Base-by-base conservation (phyloP, 108 stramenopile genomes). In the Skeletonema grethae region DNA sequence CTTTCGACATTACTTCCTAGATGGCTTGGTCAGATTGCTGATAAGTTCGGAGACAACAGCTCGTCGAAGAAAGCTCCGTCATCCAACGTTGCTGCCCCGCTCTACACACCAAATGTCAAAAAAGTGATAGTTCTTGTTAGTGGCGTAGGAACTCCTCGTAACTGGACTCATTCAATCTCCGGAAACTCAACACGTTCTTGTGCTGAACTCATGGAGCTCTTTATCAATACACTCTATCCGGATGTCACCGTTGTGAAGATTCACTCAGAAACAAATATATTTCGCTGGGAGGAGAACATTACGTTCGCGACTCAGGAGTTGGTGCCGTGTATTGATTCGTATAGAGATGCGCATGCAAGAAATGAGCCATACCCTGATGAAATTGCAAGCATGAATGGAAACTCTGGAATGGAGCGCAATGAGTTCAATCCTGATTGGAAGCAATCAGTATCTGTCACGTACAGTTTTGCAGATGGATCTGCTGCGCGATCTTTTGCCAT, bases 241-340 rank as follows among this genome's bases (percentile, higher is more conserved):
- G 91, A 90, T 35, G 66, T 96, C 22, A 75, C 82, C 0, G 92
- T 95, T 9, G 87, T 94, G 11, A 76, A 86, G 43, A 80, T 97
- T 18, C 92, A 97, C 72, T 97, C 96, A 7, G 70, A 85, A 29
- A 87, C 90, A n/a, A 93, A 97, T 61, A 86, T 98, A 39, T 97
- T 97, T 70, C 89, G 97, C 11, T 99, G 97, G 69, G 97, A 98
- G 63, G 97, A 98, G 63, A 99, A 99, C 75, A 96, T 98, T 24
- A 61, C 75, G 4, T 99, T 99, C 67, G 95, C 95, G n/a, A 91
- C 96, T 53, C 69, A 84, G 25, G 95, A 95, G 63, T 87, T 98
- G 8, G 70, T 95, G 69, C 97, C 97, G 0, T 82, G 85, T 24
- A 82, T 99, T 30, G 91, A 96, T 36, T 73, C 80, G 22, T 92